Base-by-base conservation (phyloP, 805 yeast species). In the Wickerhamomyces sydowiorum region DNA sequence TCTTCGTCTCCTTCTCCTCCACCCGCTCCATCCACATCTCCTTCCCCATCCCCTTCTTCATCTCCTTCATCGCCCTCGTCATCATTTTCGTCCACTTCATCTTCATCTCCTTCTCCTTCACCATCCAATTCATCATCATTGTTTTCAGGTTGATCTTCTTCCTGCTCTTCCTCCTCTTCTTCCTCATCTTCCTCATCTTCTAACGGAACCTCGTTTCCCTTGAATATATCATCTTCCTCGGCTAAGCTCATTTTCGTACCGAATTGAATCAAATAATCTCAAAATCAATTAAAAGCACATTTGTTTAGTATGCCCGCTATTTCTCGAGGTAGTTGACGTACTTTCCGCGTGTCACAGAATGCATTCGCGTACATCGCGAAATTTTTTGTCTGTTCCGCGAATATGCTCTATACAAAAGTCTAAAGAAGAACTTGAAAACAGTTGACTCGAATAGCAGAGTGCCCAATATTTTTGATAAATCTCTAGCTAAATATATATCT, bases 161-260 rank as follows among this genome's bases (percentile, higher is more conserved):
- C 44, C 21, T 40, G 44, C 12, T 49, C 51, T 14, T 50, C 50
- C 8, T 46, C 44, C 12, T 53, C 53, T 6, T 50, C 60, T 8
- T 54, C 53, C 10, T 53, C 53, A 4, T 47, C 53, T 2, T 57
- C 62, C 8, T 57, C 63, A 2, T 51, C 63, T 1, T 29, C 54
- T 3, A 48, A 43, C 2, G 49, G 56, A 2, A 45, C 43, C 5
- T 53, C 53, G 7, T 43, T 48, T 5, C 51, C 56, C 18, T 56
- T 52, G 41, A 49, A 58, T 8, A 50, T 48, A 28, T 53, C 60
- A 8, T 54, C 58, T 6, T 47, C 53, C 4, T 30, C 49, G n/a
- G 28, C 37, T 19, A 42, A 17, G 18, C 22, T 23, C 44, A 41
- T 38, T 33, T n/a, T n/a, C n/a, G n/a, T n/a, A n/a, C n/a, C n/a